Evolutionary conservation across 768 basidiomycete species (phyloP), one percentile per base, ranked within the genome.

Genomic region (Russula earlei): DNA sequence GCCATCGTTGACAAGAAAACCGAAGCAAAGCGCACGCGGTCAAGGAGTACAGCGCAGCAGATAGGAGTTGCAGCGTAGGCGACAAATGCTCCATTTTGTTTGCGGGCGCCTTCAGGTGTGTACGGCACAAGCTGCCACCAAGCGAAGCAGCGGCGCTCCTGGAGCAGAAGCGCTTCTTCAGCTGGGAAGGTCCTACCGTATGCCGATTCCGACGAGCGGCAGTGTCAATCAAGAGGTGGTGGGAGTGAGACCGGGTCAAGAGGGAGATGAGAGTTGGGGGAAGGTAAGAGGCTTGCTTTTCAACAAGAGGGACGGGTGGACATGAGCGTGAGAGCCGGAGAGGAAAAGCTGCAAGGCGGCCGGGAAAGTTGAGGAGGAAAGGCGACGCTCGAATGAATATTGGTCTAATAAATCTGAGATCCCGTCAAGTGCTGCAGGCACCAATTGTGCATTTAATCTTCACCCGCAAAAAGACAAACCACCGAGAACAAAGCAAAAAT

Each of bases 251-350:
- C n/a, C n/a, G n/a, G n/a, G n/a, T n/a, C n/a, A n/a, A n/a, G n/a
- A n/a, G n/a, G 29, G 29, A 31, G 10, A 10, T 5, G 10, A 10
- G 29, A 31, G 36, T 15, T 36, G 36, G 36, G 36, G 36, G 36
- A 36, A 14, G 5, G 36, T 2, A 14, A 66, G 82, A 36, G 10
- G 2, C 29, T 31, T n/a, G n/a, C n/a, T n/a, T n/a, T 14, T 36
- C 12, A 15, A 12, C 19, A 14, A 19, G 19, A 11, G 19, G 14
- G 22, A 11, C n/a, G 41, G 4, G 41, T 42, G 41, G 29, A 31
- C 29, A 31, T 31, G 29, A 31, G 29, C 29, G 29, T 31, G 29
- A 4, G 29, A 31, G 29, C 29, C 29, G 10, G 10, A 5, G 29
- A 31, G 29, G 29, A 24, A 22, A 24, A 20, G 14, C 1, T 36